Base-by-base conservation (phyloP, 495 filamentous ascomycete genomes). In the Lindgomyces ingoldianus region DNA sequence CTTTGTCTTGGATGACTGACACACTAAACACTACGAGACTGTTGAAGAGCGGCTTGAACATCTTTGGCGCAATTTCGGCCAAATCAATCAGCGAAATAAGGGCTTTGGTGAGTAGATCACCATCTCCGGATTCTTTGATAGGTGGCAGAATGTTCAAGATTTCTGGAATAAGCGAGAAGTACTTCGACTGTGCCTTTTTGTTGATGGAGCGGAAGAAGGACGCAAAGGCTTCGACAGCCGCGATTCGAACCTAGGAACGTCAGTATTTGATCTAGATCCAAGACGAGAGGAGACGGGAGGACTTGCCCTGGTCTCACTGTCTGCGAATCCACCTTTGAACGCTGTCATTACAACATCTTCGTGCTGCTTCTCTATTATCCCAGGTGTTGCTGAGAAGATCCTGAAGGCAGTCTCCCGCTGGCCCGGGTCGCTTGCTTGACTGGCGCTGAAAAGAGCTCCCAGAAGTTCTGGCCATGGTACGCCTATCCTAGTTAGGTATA, bases 221-320 rank as follows among this genome's bases (percentile, higher is more conserved):
- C 14, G 94, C 87, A 72, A 97, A 98, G 10, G 95, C 95, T 69
- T 97, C 91, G 89, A 98, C 93, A 55, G 95, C 91, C 33, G 93
- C 86, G 62, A 98, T 86, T 47, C 92, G 88, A 49, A 96, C 91
- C 85, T 90, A 69, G n/a, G 41, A 3, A 47, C 61, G 47, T 73
- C 44, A 70, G 57, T 18, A 61, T 19, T 25, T 14, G 18, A 24
- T n/a, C n/a, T n/a, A n/a, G n/a, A n/a, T n/a, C n/a, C n/a, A n/a
- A n/a, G n/a, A 18, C 21, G 46, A 50, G 39, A 41, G 49, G 29
- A 9, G 22, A 36, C 0, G 21, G n/a, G 3, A 16, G 19, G 18
- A 19, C 85, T 44, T 86, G 95, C 91, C 19, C 83, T 76, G 41
- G 91, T 85, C 30, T 91, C 87, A 24, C 87, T 85, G 77, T 99